Conservation (phyloP, 441 rosid species). For the Populus trichocarpa region DNA sequence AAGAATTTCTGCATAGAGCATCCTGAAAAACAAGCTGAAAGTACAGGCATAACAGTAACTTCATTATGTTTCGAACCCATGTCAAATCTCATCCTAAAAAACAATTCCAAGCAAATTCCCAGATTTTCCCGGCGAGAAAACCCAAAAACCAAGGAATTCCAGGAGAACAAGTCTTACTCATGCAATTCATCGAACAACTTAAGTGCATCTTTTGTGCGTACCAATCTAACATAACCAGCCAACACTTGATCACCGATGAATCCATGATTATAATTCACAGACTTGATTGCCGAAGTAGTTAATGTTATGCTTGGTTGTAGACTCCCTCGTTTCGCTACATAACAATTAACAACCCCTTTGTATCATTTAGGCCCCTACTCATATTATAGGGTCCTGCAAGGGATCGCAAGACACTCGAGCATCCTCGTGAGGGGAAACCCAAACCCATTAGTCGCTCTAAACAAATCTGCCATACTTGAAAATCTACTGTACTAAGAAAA, state of each 20-base stretch:
- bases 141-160: conserved; percentile 61
- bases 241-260: conserved; percentile 71
- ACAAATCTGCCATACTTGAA: too few species aligned
- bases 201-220: too few species aligned
- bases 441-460: too few species aligned
- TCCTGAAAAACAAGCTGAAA: conserved; percentile 39
- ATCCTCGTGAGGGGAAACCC: too few species aligned
- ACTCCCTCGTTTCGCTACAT: too few species aligned
- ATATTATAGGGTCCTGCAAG: too few species aligned
- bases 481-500: too few species aligned
- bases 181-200: conserved; percentile 56
- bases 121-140: conserved; percentile 37
- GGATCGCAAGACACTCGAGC: too few species aligned
- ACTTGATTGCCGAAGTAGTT: conserved; percentile 25
- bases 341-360: too few species aligned
- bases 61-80: conserved; percentile 41
- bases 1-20: too few species aligned
- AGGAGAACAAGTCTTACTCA: conserved; percentile 50
- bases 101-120: conserved; percentile 31
- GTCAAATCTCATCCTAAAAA: conserved; percentile 40
- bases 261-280: conserved; percentile 50
- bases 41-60: conserved; percentile 46
- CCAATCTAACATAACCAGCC: conserved; percentile 20
- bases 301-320: too few species aligned
- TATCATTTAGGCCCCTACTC: too few species aligned